phyloP scores from a whole-genome alignment of 352 stramenopile species.

The Phytophthora hibernalis region DNA sequence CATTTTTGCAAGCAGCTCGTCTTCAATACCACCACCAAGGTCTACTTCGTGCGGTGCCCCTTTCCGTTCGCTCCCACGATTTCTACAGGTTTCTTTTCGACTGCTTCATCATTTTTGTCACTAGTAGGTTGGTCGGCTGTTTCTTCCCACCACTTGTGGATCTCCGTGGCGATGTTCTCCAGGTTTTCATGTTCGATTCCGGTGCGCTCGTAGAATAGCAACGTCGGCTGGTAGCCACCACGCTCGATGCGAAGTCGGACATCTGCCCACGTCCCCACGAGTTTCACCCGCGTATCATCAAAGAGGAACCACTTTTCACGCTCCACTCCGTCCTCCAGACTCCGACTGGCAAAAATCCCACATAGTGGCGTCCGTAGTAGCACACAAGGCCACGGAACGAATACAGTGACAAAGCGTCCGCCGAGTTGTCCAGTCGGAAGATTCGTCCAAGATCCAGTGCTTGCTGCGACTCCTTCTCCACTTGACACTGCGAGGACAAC shows the following conservation, averaged over 20 bases:
- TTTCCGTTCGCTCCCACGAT: slow-evolving; percentile 28
- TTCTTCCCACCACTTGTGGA: slow-evolving; percentile 82
- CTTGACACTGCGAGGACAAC: slow-evolving; percentile 56
- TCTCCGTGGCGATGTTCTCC: slow-evolving; percentile 67
- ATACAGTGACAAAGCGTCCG: slow-evolving; percentile 52
- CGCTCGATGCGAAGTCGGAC: slow-evolving; percentile 77
- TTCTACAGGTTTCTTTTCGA: slow-evolving; percentile 15
- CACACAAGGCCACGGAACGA: slow-evolving; percentile 84
- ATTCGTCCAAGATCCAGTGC: slow-evolving; percentile 71
- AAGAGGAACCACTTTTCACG: slow-evolving; percentile 82
- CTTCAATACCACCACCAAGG: slow-evolving; percentile 30
- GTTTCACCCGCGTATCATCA: slow-evolving; percentile 85
- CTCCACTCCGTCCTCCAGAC: slow-evolving; percentile 56
- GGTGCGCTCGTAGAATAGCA: slow-evolving; percentile 86
- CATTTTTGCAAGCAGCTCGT: slow-evolving; percentile 43
- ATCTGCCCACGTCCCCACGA: slow-evolving; percentile 75
- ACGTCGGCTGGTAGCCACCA: slow-evolving; percentile 81
- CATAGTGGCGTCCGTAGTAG: slow-evolving; percentile 88
- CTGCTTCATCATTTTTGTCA: slow-evolving; percentile 19
- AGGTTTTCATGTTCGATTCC: slow-evolving; percentile 68
- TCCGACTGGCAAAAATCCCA: slow-evolving; percentile 83
- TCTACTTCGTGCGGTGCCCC: slow-evolving; percentile 41
- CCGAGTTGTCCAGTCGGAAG: slow-evolving; percentile 64
- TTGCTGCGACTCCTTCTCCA: slow-evolving; percentile 50
- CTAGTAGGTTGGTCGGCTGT: slow-evolving; percentile 39